Evolutionary conservation across 345 rosid species (phyloP).

Genomic region (Sonneratia caseolaris): DNA sequence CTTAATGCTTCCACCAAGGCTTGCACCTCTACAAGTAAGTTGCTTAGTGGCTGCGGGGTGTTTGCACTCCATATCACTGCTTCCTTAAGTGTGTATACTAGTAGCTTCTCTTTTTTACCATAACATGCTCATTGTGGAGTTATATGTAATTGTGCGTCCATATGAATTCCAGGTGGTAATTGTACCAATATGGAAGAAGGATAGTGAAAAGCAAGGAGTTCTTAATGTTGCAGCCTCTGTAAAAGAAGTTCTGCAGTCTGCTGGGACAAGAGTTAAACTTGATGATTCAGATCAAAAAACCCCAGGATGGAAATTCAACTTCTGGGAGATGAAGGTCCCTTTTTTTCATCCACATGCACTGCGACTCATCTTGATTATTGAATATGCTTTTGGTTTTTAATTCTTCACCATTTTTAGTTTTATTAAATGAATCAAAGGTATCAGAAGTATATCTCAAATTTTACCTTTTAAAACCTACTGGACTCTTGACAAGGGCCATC

Average conservation of each 20-base stretch:
- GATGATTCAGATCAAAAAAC: slow-evolving; percentile 79
- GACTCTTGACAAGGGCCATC: not conserved
- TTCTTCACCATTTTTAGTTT: not conserved
- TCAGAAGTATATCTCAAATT: not conserved
- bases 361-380: not conserved
- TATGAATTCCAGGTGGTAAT: slow-evolving; percentile 47
- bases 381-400: not conserved
- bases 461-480: not conserved
- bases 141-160: not conserved
- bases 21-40: slow-evolving; percentile 81
- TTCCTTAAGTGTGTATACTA: not conserved
- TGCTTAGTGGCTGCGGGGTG: not conserved
- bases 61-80: not conserved
- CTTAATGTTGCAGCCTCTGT: slow-evolving; percentile 60
- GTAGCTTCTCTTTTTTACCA: not conserved
- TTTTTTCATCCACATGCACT: not conserved
- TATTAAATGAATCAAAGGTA: not conserved
- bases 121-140: not conserved
- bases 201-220: slow-evolving; percentile 58
- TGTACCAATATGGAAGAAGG: slow-evolving; percentile 88
- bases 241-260: slow-evolving; percentile 43
- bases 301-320: slow-evolving; percentile 93
- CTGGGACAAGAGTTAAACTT: slow-evolving; percentile 74
- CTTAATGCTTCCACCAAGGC: slow-evolving; percentile 78
- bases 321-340: slow-evolving; percentile 95